A percentile compares a stretch with the other conserved stretches of the same genome.
These are phyloP conservation scores for Aspergillus pseudoterreus DNA, from an alignment of 2,329 filamentous ascomycete genomes.

Conservation along the genomic window DNA sequence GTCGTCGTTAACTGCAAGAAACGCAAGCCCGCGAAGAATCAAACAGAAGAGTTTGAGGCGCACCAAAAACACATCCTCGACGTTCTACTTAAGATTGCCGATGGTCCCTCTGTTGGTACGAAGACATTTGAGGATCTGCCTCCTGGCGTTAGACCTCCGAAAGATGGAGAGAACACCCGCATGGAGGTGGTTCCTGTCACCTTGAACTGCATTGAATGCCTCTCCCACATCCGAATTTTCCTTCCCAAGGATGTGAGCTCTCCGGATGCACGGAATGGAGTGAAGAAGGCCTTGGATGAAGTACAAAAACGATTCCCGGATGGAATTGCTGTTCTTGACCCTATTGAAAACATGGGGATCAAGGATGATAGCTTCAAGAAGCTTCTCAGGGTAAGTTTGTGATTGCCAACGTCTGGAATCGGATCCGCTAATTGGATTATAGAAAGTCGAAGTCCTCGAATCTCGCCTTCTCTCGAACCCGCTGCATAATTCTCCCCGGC, in stretches of 20 bases:
- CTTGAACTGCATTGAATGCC: conserved; percentile 76
- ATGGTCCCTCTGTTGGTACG: conserved; percentile 49
- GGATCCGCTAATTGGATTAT: conserved; percentile 23
- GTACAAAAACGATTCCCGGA: conserved; percentile 87
- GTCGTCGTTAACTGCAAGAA: conserved; percentile 71
- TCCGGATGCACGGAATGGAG: conserved; percentile 63
- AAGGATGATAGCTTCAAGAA: conserved; percentile 90
- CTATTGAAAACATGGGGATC: conserved; percentile 95
- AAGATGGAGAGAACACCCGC: conserved; percentile 61
- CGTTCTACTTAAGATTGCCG: conserved; percentile 66
- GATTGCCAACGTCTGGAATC: not conserved
- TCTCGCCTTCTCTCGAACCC: conserved; percentile 84
- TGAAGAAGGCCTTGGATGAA: conserved; percentile 68
- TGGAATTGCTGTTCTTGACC: conserved; percentile 82
- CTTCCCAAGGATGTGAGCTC: conserved; percentile 72
- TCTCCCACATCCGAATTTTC: conserved; percentile 80
- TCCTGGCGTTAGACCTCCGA: conserved; percentile 57
- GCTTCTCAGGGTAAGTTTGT: conserved; percentile 60
- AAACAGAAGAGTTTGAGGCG: conserved; percentile 63
- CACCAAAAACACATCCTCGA: conserved; percentile 82
- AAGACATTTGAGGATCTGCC: conserved; percentile 63
- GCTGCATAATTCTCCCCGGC: conserved; percentile 80
- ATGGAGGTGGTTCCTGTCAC: conserved; percentile 84
- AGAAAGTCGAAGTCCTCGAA: conserved; percentile 96
- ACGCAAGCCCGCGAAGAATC: conserved; percentile 63